Percentiles rank a stretch among this genome's conserved stretches.
phyloP scores from a whole-genome alignment of 805 yeast genomes.

The Komagataella populi region DNA sequence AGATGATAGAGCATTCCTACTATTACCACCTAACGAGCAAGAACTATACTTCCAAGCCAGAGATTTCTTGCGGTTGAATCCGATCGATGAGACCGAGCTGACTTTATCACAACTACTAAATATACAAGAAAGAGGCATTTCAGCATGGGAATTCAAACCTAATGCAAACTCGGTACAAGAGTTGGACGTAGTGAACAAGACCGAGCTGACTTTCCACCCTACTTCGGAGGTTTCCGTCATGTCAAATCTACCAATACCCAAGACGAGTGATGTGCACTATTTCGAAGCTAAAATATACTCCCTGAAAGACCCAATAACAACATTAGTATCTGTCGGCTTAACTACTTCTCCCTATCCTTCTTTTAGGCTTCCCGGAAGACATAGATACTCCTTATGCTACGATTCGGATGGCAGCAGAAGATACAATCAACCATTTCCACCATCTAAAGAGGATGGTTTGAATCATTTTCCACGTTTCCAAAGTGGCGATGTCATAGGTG shows the following conservation, averaged over 20 bases:
- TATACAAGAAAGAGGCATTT: slow-evolving; percentile 78
- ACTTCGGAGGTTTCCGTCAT: slow-evolving; percentile 40
- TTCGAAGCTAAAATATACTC: slow-evolving; percentile 80
- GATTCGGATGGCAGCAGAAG: slow-evolving; percentile 78
- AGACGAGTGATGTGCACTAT: slow-evolving; percentile 73
- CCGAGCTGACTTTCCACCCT: slow-evolving; percentile 43
- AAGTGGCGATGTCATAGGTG: slow-evolving; percentile 87
- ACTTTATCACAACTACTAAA: slow-evolving; percentile 43
- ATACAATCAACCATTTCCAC: slow-evolving; percentile 59
- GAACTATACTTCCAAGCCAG: slow-evolving; percentile 56
- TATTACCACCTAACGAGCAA: slow-evolving; percentile 55
- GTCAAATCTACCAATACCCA: slow-evolving; percentile 79
- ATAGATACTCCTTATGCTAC: slow-evolving; percentile 72
- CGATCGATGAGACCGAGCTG: slow-evolving; percentile 18
- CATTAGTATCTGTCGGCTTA: slow-evolving; percentile 62
- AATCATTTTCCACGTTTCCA: slow-evolving; percentile 43
- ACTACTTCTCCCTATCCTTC: slow-evolving; percentile 85
- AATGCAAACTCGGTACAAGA: slow-evolving; percentile 41
- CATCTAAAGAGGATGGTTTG: slow-evolving; percentile 25
- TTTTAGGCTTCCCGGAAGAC: slow-evolving; percentile 88
- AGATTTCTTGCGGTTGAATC: slow-evolving; percentile 29
- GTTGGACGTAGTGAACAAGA: slow-evolving; percentile 49
- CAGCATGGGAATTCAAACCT: slow-evolving; percentile 79
- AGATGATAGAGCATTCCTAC: slow-evolving; percentile 40
- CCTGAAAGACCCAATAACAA: slow-evolving; percentile 38